Conservation (phyloP, 78 protist species). For the Emiliania huxleyi region DNA sequence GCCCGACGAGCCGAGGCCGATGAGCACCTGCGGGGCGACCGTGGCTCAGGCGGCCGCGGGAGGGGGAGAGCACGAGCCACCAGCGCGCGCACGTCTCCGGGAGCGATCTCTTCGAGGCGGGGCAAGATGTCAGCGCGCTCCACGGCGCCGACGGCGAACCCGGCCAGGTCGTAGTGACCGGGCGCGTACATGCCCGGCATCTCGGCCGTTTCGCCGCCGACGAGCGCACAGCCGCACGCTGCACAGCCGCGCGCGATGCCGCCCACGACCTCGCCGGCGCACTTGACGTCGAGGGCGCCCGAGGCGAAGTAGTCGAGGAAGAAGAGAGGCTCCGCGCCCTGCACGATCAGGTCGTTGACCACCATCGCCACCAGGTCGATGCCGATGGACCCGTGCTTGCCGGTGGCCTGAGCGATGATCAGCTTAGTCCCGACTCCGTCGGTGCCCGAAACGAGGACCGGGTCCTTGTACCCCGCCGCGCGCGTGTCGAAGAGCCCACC, state of each 20-base stretch:
- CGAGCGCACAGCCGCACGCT: constrained; percentile 68
- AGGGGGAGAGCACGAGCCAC: too few relatives aligned
- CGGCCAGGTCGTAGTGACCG: constrained; percentile 86
- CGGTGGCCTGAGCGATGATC: constrained; percentile 67
- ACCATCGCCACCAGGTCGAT: constrained; percentile 87
- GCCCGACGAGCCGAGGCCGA: neutral
- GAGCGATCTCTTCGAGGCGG: neutral
- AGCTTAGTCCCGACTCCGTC: constrained; percentile 92
- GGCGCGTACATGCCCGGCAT: constrained; percentile 85
- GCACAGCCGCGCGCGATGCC: constrained; percentile 78
- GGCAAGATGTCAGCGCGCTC: constrained; percentile 69
- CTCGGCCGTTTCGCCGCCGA: constrained; percentile 91
- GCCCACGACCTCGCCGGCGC: constrained; percentile 17
- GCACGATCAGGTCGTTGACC: constrained; percentile 82
- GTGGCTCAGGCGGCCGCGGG: too few relatives aligned
- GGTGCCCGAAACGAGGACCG: constrained; percentile 75
- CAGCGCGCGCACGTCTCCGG: neutral
- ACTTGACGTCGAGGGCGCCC: constrained; percentile 68
- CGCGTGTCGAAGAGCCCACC: constrained; percentile 80
- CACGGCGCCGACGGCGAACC: constrained; percentile 85
- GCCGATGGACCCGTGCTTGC: constrained; percentile 66
- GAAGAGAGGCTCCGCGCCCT: constrained; percentile 89
- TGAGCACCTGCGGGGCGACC: too few relatives aligned
- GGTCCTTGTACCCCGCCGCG: constrained; percentile 76
- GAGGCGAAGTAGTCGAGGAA: constrained; percentile 89